A percentile compares a stretch with the other conserved stretches of the same genome.
Evolutionary conservation across 768 basidiomycete genomes (phyloP).

Genomic region (Lactarius akahatsu): DNA sequence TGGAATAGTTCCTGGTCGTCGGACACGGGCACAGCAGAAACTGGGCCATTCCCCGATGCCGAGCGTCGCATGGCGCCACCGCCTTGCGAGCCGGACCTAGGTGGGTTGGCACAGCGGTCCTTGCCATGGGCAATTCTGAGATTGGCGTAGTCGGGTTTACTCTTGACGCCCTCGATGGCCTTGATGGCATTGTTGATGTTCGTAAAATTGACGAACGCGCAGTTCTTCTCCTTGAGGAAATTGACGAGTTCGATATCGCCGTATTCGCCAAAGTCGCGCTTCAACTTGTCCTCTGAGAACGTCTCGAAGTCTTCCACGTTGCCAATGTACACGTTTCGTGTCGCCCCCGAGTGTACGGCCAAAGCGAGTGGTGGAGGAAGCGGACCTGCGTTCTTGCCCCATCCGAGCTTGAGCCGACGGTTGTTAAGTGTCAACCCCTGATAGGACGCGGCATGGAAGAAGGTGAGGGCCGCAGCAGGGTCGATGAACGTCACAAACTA

Average conservation of each 20-base stretch:
- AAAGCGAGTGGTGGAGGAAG: constrained; percentile 79
- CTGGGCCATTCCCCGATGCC: constrained; percentile 42
- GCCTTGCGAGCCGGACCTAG: constrained; percentile 78
- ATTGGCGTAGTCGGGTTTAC: constrained; percentile 84
- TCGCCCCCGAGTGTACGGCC: constrained; percentile 90
- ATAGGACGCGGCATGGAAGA: constrained; percentile 89
- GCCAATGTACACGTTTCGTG: constrained; percentile 95
- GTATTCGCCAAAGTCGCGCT: constrained; percentile 91
- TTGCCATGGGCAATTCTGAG: constrained; percentile 94
- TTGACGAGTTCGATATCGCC: constrained; percentile 98
- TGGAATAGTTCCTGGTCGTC: constrained; percentile 27
- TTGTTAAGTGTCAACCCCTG: constrained; percentile 91
- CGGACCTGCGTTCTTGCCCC: constrained; percentile 95
- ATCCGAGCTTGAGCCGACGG: constrained; percentile 93
- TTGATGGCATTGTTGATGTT: constrained; percentile 95
- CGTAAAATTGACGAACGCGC: constrained; percentile 94
- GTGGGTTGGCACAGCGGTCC: constrained; percentile 92
- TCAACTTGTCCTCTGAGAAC: constrained; percentile 86
- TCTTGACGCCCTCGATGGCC: constrained; percentile 95
- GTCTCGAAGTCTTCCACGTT: constrained; percentile 94
- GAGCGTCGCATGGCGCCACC: constrained; percentile 51
- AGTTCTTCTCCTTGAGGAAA: constrained; percentile 94
- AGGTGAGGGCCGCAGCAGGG: constrained; percentile 87
- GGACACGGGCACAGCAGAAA: constrained; percentile 5
- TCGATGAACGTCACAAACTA: constrained; percentile 97